phyloP scores from a whole-genome alignment of 192 early-diverging fungal species.

The Glomus cerebriforme region DNA sequence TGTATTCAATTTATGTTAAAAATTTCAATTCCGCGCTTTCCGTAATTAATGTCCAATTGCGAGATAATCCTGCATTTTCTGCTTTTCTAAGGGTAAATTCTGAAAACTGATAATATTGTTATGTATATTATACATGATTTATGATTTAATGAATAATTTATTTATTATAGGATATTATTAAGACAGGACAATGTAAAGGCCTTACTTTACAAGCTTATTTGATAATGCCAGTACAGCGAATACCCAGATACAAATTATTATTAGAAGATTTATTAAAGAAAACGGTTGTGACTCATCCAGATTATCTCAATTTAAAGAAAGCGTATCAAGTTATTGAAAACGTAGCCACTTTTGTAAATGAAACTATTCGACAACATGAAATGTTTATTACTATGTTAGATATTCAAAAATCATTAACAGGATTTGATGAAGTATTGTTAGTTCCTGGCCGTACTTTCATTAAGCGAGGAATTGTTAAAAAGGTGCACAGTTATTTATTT shows the following conservation, averaged over 20 bases:
- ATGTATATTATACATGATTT: slow-evolving; percentile 36
- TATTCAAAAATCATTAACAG: slow-evolving; percentile 65
- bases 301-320: slow-evolving; percentile 62
- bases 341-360: slow-evolving; percentile 79
- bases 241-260: slow-evolving; percentile 86
- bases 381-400: slow-evolving; percentile 69
- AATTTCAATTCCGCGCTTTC: slow-evolving; percentile 73
- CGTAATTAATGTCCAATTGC: slow-evolving; percentile 52
- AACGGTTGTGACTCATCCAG: slow-evolving; percentile 72
- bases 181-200: slow-evolving; percentile 52
- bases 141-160: slow-evolving; percentile 48
- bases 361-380: slow-evolving; percentile 79
- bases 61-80: slow-evolving; percentile 39
- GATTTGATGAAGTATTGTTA: slow-evolving; percentile 69
- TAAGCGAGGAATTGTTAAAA: slow-evolving; percentile 64
- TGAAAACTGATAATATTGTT: not conserved
- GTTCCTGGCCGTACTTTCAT: slow-evolving; percentile 70
- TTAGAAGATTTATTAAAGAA: slow-evolving; percentile 72
- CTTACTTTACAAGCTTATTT: slow-evolving; percentile 75
- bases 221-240: slow-evolving; percentile 84
- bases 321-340: slow-evolving; percentile 69
- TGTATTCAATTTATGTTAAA: slow-evolving; percentile 87
- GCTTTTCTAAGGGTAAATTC: slow-evolving; percentile 41
- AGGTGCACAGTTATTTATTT: slow-evolving; percentile 33
- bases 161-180: slow-evolving; percentile 49